These are phyloP conservation scores for Phylloboletellus chloephorus DNA, from an alignment of 1,284 basidiomycete genomes.

Conservation along the genomic window DNA sequence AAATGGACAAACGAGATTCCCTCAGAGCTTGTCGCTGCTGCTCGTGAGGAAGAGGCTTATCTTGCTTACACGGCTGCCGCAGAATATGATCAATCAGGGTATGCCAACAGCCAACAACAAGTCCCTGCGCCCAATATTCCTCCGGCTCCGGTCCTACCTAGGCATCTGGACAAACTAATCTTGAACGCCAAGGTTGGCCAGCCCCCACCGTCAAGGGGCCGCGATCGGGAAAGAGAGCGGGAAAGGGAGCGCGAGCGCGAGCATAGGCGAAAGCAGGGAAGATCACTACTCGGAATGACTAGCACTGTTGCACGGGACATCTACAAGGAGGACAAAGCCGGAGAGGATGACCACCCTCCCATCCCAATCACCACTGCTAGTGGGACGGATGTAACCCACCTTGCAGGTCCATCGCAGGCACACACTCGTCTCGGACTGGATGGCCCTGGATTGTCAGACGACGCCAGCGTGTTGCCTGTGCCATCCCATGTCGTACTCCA, in stretches of 20 bases:
- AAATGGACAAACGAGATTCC: constrained; percentile 78
- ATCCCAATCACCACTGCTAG: constrained; percentile 36
- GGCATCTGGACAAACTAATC: constrained; percentile 92
- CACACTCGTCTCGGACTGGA: constrained; percentile 33
- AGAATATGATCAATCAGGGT: constrained; percentile 27
- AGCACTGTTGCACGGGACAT: constrained; percentile 26
- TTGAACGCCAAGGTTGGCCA: constrained; percentile 59
- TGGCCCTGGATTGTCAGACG: constrained; percentile 64
- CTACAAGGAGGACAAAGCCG: constrained; percentile 23
- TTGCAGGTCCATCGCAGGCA: constrained; percentile 17
- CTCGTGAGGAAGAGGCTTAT: constrained; percentile 79
- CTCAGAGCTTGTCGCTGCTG: constrained; percentile 67
- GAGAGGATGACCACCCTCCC: constrained; percentile 17
- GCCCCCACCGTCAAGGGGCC: constrained; percentile 27
- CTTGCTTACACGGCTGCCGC: constrained; percentile 42
- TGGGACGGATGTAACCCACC: constrained; percentile 33
- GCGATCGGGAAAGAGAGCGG: constrained; percentile 31
- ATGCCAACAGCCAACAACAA: constrained; percentile 18
- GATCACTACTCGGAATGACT: constrained; percentile 31
- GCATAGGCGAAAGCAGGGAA: constrained; percentile 28
- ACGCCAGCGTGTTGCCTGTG: constrained; percentile 89
- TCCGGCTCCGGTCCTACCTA: constrained; percentile 79
- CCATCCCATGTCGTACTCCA: constrained; percentile 94
- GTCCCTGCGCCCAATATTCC: constrained; percentile 72
- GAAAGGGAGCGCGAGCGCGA: constrained; percentile 32